Evolutionary conservation across 805 yeast species (phyloP), one percentile per base, ranked within the genome.

Genomic region (Wickerhamomyces bisporus): DNA sequence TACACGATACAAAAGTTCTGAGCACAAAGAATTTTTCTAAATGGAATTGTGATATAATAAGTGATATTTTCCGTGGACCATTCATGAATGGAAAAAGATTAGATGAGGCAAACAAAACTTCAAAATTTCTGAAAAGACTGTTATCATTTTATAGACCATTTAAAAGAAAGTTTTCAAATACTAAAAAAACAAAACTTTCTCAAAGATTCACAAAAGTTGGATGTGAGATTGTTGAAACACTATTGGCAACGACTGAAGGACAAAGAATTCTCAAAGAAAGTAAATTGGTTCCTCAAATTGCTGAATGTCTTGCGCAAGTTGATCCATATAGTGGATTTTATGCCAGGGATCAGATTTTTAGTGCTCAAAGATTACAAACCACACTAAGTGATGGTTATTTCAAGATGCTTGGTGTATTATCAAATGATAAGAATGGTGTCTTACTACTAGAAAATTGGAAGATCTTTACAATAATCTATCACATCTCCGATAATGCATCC

Each of bases 61-160:
- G 74, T 14, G 83, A 79, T 41, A 62, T 93, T n/a, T 72, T 87
- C 48, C 81, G 74, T 48, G 96, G 96, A 0, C 96, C 97, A 0
- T 60, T 93, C n/a, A 60, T 75, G 41, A 81, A 77, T 50, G 81
- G 85, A 0, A 75, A 68, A 45, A 66, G 86, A 34, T 68, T 93
- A 30, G 95, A 87, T 24, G 98, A 91, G 40, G 66, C 83, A 2
- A 69, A 79, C 26, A 78, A 73, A 49, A 80, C 82, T 3, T 87
- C 97, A 1, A 91, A 89, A 52, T 86, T 93, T 51, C 70, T 89
- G 55, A 89, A 91, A 54, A 65, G 96, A 39, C 57, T 93, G 19
- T 58, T 89, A 49, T 85, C 95, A 2, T 93, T 91, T 56, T 91
- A 79, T 56, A 69, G 98, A 38, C 98, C 99, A 0, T 83, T 89